Base-by-base conservation (phyloP, 148 eudicot species). In the Vaccinium darrowii region DNA sequence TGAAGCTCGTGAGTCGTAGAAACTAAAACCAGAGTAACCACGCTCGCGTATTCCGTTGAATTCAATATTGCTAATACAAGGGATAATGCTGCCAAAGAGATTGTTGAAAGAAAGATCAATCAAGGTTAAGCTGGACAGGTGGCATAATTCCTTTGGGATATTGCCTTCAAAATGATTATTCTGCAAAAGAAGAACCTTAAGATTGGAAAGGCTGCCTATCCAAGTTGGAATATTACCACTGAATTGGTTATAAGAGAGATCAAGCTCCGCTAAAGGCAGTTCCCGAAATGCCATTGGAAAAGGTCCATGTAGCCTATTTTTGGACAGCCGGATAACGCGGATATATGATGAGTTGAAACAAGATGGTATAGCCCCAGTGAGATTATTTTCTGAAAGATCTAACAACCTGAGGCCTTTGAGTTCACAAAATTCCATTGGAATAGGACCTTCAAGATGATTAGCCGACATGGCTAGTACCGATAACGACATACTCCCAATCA, bases 371-470 rank as follows among this genome's bases (percentile, higher is more conserved):
- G 3, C 1, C 78, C 78, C 78, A 19, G 51, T 39, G 63, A 58
- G 18, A 18, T 58, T 58, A 18, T 58, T 58, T 18, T 18, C 63
- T 15, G 63, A 58, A 58, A 77, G 80, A 11, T 77, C 80, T 19
- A 77, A 11, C 10, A 77, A 2, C 11, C 0, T 0, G 8, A 76
- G 30, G 5, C 0, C 0, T 15, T 39, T 3, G 3, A 43, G 51
- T 7, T 1, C 25, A 75, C 78, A 12, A 27, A 19, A 19, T 14
- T 6, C 60, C 9, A 23, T 19, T 36, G n/a, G 72, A 33, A 4
- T 75, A 16, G 23, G 78, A 39, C 83, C 83, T 27, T 27, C n/a
- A 36, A 85, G 79, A 23, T 80, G 23, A 72, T 85, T 85, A 8
- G 51, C 49, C 0, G 56, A 12, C 81, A 85, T 21, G 23, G 1